Base-by-base conservation (phyloP, 257 asterid species). In the Jaltomata sinuosa region DNA sequence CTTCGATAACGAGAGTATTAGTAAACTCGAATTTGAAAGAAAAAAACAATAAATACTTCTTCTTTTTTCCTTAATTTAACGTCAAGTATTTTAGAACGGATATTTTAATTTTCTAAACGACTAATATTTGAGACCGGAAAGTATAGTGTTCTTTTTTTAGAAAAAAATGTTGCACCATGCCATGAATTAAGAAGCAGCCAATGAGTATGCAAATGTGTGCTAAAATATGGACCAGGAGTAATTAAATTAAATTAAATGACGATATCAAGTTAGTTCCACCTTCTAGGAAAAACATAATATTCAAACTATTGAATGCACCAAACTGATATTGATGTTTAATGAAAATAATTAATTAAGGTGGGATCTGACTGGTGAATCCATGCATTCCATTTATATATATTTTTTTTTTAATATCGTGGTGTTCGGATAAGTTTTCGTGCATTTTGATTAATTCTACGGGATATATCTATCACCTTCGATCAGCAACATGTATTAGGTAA, bases 331-430 rank as follows among this genome's bases (percentile, higher is more conserved):
- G 87, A 85, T 49, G 29, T 59, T 85, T 62, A 16, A 61, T 31
- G 21, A 82, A 57, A 32, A 11, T 72, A 45, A 34, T 36, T 64
- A 45, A 34, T 36, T 64, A 83, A 65, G 22, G 86, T 86, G 88
- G 88, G 77, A 83, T 86, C 84, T 74, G 88, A 83, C 84, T 86
- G 52, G 64, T 86, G 42, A 64, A 79, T 52, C 72, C 74, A 52
- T 52, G 53, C 45, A 49, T 16, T 49, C 18, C 25, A 77, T 27
- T 47, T 49, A 31, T 27, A 25, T 38, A 38, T n/a, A n/a, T n/a
- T n/a, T n/a, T n/a, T n/a, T n/a, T n/a, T n/a, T n/a, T n/a, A n/a
- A n/a, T n/a, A n/a, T n/a, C n/a, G n/a, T n/a, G n/a, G n/a, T n/a
- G n/a, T n/a, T n/a, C n/a, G n/a, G n/a, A n/a, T n/a, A n/a, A n/a